phyloP scores from a whole-genome alignment of 352 stramenopile species.

The Pythium rhizo-oryzae region DNA sequence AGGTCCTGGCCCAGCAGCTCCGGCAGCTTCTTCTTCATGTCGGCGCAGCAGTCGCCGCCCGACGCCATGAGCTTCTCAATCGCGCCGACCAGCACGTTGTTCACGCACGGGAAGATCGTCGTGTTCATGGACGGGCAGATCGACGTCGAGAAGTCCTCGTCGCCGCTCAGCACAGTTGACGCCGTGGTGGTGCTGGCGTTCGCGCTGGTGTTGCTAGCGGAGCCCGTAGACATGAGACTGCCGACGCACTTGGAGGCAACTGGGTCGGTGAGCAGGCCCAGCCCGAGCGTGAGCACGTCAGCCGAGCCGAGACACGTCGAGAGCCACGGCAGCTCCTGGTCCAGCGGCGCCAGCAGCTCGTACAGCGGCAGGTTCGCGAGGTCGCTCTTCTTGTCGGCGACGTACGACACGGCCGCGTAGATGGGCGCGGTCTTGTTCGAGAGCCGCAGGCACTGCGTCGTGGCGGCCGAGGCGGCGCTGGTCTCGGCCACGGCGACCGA shows the following conservation, averaged over 20 bases:
- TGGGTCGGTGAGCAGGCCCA: slow-evolving; percentile 30
- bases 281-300: slow-evolving; percentile 33
- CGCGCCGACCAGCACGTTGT: slow-evolving; percentile 33
- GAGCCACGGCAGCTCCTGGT: slow-evolving; percentile 40
- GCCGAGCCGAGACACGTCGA: slow-evolving; percentile 39
- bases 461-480: neutral
- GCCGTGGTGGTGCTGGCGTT: slow-evolving; percentile 1
- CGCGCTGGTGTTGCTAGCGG: neutral
- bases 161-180: neutral
- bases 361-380: slow-evolving; percentile 32
- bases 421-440: slow-evolving; percentile 27
- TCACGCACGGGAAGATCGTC: slow-evolving; percentile 40
- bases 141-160: slow-evolving; percentile 21
- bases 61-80: slow-evolving; percentile 32
- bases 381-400: slow-evolving; percentile 26
- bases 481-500: neutral
- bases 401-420: slow-evolving; percentile 32
- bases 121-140: slow-evolving; percentile 40
- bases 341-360: slow-evolving; percentile 35
- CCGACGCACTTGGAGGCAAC: slow-evolving; percentile 33
- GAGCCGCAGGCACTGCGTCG: slow-evolving; percentile 26
- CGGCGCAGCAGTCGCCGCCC: slow-evolving; percentile 36
- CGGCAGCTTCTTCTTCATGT: slow-evolving; percentile 34
- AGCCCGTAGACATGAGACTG: slow-evolving; percentile 8
- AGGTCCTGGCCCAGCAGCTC: slow-evolving; percentile 32